Percentiles rank a stretch among this genome's conserved stretches.
Evolutionary conservation across 768 basidiomycete species (phyloP).

Genomic region (Kwoniella shandongensis): DNA sequence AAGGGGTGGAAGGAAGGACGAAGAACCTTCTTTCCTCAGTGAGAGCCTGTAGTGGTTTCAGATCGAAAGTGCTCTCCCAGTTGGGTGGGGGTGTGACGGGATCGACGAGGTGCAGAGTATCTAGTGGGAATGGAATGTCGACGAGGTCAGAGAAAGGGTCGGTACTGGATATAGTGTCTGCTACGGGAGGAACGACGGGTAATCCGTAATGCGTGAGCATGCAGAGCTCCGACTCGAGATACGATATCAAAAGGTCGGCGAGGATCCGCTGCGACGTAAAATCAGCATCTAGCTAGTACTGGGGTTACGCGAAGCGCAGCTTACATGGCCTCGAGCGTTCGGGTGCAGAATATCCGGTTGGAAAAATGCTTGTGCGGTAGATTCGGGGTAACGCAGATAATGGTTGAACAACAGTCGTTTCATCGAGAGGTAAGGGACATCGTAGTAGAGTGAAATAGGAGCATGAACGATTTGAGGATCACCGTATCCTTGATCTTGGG

Average conservation of each 20-base stretch:
- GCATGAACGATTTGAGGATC: constrained; percentile 51
- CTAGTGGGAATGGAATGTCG: constrained; percentile 40
- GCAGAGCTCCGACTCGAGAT: constrained; percentile 49
- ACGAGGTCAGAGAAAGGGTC: constrained; percentile 30
- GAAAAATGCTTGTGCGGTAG: constrained; percentile 41
- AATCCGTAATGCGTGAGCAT: constrained; percentile 36
- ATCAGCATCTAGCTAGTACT: neutral
- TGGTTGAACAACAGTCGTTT: constrained; percentile 48
- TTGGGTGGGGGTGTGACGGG: constrained; percentile 33
- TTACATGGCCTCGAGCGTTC: constrained; percentile 50
- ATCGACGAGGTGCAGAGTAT: constrained; percentile 33
- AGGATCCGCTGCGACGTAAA: constrained; percentile 37
- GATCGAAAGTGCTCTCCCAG: constrained; percentile 46
- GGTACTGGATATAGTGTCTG: constrained; percentile 30
- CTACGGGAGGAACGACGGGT: constrained; percentile 24
- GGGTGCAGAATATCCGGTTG: constrained; percentile 47
- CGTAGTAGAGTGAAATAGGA: constrained; percentile 50
- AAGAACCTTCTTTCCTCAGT: constrained; percentile 37
- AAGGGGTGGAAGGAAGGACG: constrained; percentile 34
- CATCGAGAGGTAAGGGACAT: constrained; percentile 49
- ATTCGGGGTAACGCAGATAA: constrained; percentile 46
- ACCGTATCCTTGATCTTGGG: constrained; percentile 48
- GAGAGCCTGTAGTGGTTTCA: constrained; percentile 24
- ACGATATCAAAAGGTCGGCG: constrained; percentile 44
- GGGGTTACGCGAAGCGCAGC: constrained; percentile 9